Evolutionary conservation across 2,329 filamentous ascomycete genomes (phyloP), one percentile per base, ranked within the genome.

Genomic region (Neoascochyta sp.): DNA sequence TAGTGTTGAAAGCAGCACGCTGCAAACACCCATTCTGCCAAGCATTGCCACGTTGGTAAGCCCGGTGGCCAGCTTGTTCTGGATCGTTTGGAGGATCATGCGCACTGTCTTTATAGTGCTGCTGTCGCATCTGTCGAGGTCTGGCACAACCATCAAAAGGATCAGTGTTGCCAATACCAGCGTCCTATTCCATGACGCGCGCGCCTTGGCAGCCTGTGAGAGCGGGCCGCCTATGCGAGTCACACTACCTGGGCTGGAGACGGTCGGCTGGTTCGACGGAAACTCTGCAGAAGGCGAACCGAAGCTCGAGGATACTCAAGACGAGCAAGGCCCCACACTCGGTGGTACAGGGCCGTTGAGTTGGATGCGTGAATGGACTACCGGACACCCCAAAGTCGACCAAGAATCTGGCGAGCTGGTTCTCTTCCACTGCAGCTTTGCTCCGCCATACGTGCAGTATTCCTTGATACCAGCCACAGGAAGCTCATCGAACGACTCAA

Each of bases 81-180:
- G 58, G 8, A 70, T 80, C 18, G 57, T 71, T 2, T 52, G 72
- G 24, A 62, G 66, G 2, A 74, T 82, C 7, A 50, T 80, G 8
- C 67, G 80, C 34, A 75, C 76, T 1, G 57, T 82, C 1, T 41
- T 76, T 7, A 60, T 83, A 16, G 72, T 80, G 5, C 36, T 81
- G 4, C 54, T 78, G 9, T 82, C 74, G 2, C 70, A 74, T 32
- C 54, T 80, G 0, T 73, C 74, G 0, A 76, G 75, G 3, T 78
- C 73, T 5, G 65, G 64, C 29, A 69, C 69, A 34, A 63, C 65
- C 5, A 75, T 86, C 49, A 81, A 76, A 48, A 80, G 74, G 48
- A 83, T 84, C 32, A 83, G 80, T 41, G 81, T 83, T 9, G 80
- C 79, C 3, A 86, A 86, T 40, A 86, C 81, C 4, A 70, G 68